Conservation (phyloP, 768 basidiomycete species). For the Trametes punicea region DNA sequence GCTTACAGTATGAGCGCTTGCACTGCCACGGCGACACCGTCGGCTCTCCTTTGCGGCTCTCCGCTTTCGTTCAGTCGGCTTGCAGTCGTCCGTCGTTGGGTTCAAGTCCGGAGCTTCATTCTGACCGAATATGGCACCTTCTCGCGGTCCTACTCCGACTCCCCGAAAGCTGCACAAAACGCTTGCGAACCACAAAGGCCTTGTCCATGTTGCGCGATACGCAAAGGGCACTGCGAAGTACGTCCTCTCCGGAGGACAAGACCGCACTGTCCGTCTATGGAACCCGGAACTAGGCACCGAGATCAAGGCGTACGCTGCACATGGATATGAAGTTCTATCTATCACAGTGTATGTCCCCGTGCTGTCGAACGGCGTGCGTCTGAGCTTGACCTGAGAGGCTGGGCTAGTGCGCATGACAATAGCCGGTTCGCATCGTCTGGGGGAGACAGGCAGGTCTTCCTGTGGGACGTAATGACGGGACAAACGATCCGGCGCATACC, state of each 20-base stretch:
- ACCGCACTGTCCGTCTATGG: conserved; percentile 87
- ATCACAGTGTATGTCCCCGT: conserved; percentile 69
- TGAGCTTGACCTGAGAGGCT: neutral
- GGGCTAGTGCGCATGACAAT: conserved; percentile 81
- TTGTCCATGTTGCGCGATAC: conserved; percentile 89
- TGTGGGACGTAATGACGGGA: conserved; percentile 94
- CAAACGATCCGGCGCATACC: conserved; percentile 77
- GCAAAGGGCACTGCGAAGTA: conserved; percentile 88
- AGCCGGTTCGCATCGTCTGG: conserved; percentile 91
- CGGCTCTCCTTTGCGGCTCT: neutral
- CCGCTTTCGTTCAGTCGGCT: neutral
- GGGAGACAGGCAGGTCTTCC: conserved; percentile 87
- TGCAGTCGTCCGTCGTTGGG: neutral
- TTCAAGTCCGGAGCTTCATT: too few species aligned
- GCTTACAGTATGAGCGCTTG: neutral
- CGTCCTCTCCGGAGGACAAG: conserved; percentile 89
- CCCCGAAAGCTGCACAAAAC: conserved; percentile 62
- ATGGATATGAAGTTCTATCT: conserved; percentile 94
- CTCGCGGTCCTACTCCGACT: conserved; percentile 42
- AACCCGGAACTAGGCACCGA: conserved; percentile 84
- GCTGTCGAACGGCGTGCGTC: too few species aligned
- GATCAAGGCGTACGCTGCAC: conserved; percentile 87
- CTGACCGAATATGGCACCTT: conserved; percentile 29
- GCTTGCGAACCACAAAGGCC: conserved; percentile 69
- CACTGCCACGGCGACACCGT: neutral